Conservation (phyloP, 2,329 filamentous ascomycete species). For the Botrytis galanthina region DNA sequence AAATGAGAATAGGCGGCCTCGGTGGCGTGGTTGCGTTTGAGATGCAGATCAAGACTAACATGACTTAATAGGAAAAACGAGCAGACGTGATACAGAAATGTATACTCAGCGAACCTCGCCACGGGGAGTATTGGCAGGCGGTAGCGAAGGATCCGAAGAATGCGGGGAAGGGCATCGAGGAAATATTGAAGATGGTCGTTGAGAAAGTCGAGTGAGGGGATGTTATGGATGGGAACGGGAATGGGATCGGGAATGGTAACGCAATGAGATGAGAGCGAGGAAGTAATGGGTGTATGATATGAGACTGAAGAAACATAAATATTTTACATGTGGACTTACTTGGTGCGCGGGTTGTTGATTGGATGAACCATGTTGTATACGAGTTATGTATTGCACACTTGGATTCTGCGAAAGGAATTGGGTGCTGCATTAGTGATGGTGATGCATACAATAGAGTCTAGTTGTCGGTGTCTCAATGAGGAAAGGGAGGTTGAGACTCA, state of each 20-base stretch:
- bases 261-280: too few species aligned
- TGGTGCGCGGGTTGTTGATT: background rate
- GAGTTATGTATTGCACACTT: background rate
- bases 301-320: background rate
- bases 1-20: background rate
- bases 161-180: constrained; percentile 70
- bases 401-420: background rate
- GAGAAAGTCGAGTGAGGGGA: constrained; percentile 39
- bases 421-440: background rate
- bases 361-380: background rate
- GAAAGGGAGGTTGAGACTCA: background rate
- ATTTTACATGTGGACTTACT: background rate
- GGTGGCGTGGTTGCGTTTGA: background rate
- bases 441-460: background rate
- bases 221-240: background rate
- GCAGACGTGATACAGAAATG: constrained; percentile 81
- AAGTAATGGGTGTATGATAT: constrained; percentile 7
- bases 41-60: background rate
- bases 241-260: background rate
- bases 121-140: constrained; percentile 89
- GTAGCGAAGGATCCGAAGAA: constrained; percentile 85
- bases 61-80: constrained; percentile 66
- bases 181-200: constrained; percentile 78
- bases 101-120: constrained; percentile 77
- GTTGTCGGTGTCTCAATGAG: background rate